Base-by-base conservation (phyloP, 2,329 filamentous ascomycete species). In the Alternaria consortialis region DNA sequence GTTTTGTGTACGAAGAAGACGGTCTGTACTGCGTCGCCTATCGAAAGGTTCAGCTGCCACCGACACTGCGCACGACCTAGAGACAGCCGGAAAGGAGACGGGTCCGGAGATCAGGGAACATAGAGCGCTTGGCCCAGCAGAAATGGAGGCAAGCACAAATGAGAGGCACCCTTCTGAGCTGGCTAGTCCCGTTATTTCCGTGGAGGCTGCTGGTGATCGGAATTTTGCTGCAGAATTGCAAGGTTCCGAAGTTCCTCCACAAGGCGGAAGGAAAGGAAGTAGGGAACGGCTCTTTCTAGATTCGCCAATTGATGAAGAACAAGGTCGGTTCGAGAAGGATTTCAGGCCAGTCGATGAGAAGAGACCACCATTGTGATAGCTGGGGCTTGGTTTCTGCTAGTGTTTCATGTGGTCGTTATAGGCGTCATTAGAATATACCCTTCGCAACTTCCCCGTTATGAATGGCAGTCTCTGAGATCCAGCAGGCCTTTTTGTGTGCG, bases 1-100 rank as follows among this genome's bases (percentile, higher is more conserved):
- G 63, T 54, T 66, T 31, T 60, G 57, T 34, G 12, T 62, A 15
- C 63, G 67, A 13, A 61, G 62, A 25, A 62, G 62, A 29, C 56
- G 56, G 23, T 34, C 46, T 27, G 31, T 13, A 47, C 48, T 34
- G 31, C 40, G 36, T 27, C 46, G 25, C 53, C 42, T 39, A 23
- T 50, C 57, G 7, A 20, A 43, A 15, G 36, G 43, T 25, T 50
- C 36, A 12, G 17, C 53, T 2, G 40, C 43, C 4, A 53, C 31
- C n/a, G 32, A 53, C 12, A 46, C 46, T 36, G 61, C 59, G 17
- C 57, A 59, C n/a, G 67, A 72, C 37, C 56, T 65, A 13, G 69
- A 69, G 43, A 61, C 60, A 29, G 46, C 55, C 5, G 32, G 48
- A n/a, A 60, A 54, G 11, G 29, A 32, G 6, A 48, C 20, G 8